phyloP scores from a whole-genome alignment of 768 basidiomycete genomes.

The Arthromyces matolae region DNA sequence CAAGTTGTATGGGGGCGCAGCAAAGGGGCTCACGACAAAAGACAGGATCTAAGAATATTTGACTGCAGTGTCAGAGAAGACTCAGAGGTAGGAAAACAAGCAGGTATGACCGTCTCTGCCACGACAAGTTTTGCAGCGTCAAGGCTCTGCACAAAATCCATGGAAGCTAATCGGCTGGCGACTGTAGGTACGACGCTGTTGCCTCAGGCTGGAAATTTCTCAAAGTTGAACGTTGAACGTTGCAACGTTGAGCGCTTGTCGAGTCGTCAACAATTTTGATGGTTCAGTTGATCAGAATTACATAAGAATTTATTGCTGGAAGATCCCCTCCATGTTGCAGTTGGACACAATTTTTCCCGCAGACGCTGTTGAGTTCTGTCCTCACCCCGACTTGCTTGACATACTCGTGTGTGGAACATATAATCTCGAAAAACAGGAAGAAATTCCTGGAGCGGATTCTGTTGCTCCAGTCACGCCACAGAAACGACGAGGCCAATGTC shows the following conservation, averaged over 20 bases:
- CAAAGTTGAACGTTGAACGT: too few relatives aligned
- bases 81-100: background rate
- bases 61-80: background rate
- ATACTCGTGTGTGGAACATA: conserved; percentile 92
- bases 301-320: too few relatives aligned
- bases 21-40: conserved; percentile 52
- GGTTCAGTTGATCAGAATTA: too few relatives aligned
- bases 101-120: conserved; percentile 48
- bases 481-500: conserved; percentile 65
- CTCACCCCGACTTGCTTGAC: conserved; percentile 51
- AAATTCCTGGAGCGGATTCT: conserved; percentile 7
- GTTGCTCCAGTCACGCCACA: conserved; percentile 25
- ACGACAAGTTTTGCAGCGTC: conserved; percentile 71
- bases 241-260: too few relatives aligned
- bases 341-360: conserved; percentile 79
- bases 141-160: conserved; percentile 69
- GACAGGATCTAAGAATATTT: conserved; percentile 48
- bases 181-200: too few relatives aligned
- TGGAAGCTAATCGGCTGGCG: too few relatives aligned
- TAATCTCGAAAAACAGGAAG: conserved; percentile 49
- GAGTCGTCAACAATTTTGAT: too few relatives aligned
- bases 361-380: conserved; percentile 90
- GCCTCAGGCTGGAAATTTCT: too few relatives aligned
- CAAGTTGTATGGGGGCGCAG: conserved; percentile 69
- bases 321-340: background rate